Evolutionary conservation across 371 early-diverging fungal genomes (phyloP).

Genomic region (Mucor sp.): DNA sequence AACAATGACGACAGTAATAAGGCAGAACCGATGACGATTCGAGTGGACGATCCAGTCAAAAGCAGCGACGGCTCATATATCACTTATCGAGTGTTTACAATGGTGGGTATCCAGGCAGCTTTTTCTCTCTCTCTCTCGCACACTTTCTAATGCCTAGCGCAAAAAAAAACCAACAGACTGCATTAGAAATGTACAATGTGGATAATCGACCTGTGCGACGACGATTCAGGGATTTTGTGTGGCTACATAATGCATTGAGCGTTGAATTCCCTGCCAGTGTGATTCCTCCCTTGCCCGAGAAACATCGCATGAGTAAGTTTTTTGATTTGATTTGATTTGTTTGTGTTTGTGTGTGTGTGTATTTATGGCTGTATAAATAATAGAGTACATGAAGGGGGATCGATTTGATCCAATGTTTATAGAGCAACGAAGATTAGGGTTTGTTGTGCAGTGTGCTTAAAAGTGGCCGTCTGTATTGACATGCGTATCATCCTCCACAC

Average conservation of each 20-base stretch:
- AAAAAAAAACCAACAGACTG: constrained; percentile 44
- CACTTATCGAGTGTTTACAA: constrained; percentile 31
- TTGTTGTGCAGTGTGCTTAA: background rate
- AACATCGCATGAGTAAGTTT: constrained; percentile 78
- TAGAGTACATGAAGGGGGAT: constrained; percentile 94
- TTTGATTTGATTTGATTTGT: background rate
- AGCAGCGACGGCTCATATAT: constrained; percentile 39
- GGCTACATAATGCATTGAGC: constrained; percentile 77
- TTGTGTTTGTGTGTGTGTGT: background rate
- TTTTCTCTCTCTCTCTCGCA: background rate
- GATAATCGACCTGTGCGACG: constrained; percentile 66
- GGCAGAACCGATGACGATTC: constrained; percentile 44
- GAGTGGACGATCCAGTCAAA: constrained; percentile 80
- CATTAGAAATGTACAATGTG: constrained; percentile 50
- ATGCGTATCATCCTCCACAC: background rate
- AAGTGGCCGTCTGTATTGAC: background rate
- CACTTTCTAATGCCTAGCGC: background rate
- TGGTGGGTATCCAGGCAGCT: constrained; percentile 12
- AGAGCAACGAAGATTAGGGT: constrained; percentile 74
- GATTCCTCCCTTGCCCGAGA: constrained; percentile 92
- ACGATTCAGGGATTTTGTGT: constrained; percentile 92
- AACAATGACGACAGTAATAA: constrained; percentile 18
- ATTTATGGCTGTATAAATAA: no score
- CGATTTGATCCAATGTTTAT: constrained; percentile 90
- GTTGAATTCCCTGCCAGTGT: constrained; percentile 79